Conservation (phyloP, 495 filamentous ascomycete species). For the Penicillium pancosmium region DNA sequence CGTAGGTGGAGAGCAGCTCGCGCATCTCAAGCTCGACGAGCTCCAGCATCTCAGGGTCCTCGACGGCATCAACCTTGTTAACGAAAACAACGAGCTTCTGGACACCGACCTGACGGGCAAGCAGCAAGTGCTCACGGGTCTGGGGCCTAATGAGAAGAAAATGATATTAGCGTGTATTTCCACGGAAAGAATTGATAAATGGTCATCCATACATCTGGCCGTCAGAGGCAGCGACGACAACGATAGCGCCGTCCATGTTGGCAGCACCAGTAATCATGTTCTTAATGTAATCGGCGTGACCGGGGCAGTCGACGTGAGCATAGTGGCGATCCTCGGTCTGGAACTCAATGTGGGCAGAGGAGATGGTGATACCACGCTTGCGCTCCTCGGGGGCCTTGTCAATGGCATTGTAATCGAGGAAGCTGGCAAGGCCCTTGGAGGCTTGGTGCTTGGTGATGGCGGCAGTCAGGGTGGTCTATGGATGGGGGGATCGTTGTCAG, state of each 20-base stretch:
- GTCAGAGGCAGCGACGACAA: constrained; percentile 97
- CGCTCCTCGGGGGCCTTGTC: constrained; percentile 99
- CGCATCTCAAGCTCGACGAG: constrained; percentile 99
- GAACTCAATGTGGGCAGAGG: constrained; percentile 98
- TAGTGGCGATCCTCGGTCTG: constrained; percentile 90
- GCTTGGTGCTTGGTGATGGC: constrained; percentile 98
- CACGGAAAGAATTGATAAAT: not conserved
- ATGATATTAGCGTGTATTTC: constrained; percentile 25
- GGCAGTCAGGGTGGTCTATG: constrained; percentile 92
- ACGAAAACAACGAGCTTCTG: constrained; percentile 98
- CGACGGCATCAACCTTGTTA: constrained; percentile 96
- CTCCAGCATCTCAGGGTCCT: constrained; percentile 99
- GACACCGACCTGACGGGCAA: constrained; percentile 96
- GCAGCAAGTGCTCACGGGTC: constrained; percentile 96
- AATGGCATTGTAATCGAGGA: constrained; percentile 95
- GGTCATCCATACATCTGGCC: constrained; percentile 79
- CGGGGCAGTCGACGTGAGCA: constrained; percentile 98
- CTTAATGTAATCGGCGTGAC: constrained; percentile 99
- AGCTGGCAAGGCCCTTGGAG: constrained; percentile 87
- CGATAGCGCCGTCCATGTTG: constrained; percentile 97
- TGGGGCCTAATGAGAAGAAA: constrained; percentile 67
- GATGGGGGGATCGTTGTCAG: constrained; percentile 26
- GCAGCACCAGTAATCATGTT: constrained; percentile 99
- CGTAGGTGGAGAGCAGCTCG: constrained; percentile 87
- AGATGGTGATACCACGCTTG: constrained; percentile 99